phyloP scores from a whole-genome alignment of 2,329 filamentous ascomycete species.

The Pseudogymnoascus sp. region DNA sequence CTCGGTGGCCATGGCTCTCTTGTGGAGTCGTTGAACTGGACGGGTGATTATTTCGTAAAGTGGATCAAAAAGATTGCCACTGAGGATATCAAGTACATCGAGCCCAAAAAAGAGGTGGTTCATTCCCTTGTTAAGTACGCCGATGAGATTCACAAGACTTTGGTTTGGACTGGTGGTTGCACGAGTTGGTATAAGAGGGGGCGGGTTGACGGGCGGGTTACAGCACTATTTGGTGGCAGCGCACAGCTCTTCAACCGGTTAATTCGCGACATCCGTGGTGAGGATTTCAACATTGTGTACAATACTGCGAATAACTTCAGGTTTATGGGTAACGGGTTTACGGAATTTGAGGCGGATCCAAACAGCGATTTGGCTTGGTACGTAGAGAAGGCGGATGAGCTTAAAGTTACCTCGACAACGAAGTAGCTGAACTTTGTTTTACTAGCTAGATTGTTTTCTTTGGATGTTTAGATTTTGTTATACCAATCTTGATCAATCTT shows the following conservation, averaged over 20 bases:
- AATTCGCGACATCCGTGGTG: conserved; percentile 33
- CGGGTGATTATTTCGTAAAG: conserved; percentile 27
- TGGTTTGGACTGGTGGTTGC: conserved; percentile 33
- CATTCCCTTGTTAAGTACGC: conserved; percentile 33
- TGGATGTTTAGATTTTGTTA: background rate
- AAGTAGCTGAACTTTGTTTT: background rate
- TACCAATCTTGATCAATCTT: background rate
- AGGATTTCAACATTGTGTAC: conserved; percentile 42
- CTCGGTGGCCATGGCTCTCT: conserved; percentile 22
- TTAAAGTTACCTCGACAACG: background rate
- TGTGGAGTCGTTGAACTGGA: conserved; percentile 25
- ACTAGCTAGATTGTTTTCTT: background rate
- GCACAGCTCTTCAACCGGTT: conserved; percentile 31
- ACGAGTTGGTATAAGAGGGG: conserved; percentile 42
- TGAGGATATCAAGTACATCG: conserved; percentile 28
- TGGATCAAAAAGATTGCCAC: conserved; percentile 27
- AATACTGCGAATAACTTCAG: conserved; percentile 35
- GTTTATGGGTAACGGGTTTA: conserved; percentile 42
- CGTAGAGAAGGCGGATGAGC: conserved; percentile 7
- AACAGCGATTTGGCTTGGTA: conserved; percentile 25
- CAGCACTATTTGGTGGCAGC: conserved; percentile 38
- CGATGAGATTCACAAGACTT: conserved; percentile 35
- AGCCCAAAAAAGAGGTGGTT: conserved; percentile 29
- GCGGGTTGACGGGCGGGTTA: conserved; percentile 34
- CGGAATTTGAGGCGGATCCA: conserved; percentile 21